Conservation (phyloP, 495 filamentous ascomycete genomes). For the Penicillium chermesinum region DNA sequence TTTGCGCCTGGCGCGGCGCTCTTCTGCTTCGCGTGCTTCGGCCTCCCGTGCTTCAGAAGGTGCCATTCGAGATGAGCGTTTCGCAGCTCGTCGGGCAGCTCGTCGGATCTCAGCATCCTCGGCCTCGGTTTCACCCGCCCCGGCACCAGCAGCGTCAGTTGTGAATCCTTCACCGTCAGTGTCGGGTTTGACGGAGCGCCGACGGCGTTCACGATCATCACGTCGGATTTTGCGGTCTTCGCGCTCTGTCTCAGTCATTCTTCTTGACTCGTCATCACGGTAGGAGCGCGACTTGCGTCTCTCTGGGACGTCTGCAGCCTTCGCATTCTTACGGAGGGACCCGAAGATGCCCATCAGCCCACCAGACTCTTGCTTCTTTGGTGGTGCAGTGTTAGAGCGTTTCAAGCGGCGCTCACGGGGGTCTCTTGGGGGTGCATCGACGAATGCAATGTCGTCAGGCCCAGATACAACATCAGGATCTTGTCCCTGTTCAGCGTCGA, state of each 20-base stretch:
- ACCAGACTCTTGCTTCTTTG: slow-evolving; percentile 42
- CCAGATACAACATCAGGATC: slow-evolving; percentile 38
- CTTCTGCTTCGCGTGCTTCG: slow-evolving; percentile 41
- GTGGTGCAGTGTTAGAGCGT: slow-evolving; percentile 34
- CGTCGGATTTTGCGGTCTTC: slow-evolving; percentile 38
- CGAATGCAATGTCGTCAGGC: slow-evolving; percentile 63
- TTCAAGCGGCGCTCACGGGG: slow-evolving; percentile 53
- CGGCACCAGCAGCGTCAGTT: slow-evolving; percentile 32
- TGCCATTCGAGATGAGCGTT: slow-evolving; percentile 34
- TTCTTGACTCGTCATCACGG: slow-evolving; percentile 33
- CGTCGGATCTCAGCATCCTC: slow-evolving; percentile 48
- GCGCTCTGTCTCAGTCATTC: slow-evolving; percentile 37
- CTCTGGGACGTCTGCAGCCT: slow-evolving; percentile 34
- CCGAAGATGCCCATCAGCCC: slow-evolving; percentile 47
- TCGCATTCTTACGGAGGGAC: slow-evolving; percentile 36
- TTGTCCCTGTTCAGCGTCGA: slow-evolving; percentile 38
- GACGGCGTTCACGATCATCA: slow-evolving; percentile 39
- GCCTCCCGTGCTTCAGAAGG: slow-evolving; percentile 33
- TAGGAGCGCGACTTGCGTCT: slow-evolving; percentile 37
- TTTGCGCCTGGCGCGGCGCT: slow-evolving; percentile 37
- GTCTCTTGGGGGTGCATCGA: slow-evolving; percentile 69
- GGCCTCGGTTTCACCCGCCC: slow-evolving; percentile 40
- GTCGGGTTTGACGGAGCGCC: slow-evolving; percentile 38
- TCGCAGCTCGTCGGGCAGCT: slow-evolving; percentile 41
- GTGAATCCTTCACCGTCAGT: slow-evolving; percentile 41